These are phyloP conservation scores for Nadsonia fulvescens DNA, from an alignment of 805 yeast species.

Conservation along the genomic window DNA sequence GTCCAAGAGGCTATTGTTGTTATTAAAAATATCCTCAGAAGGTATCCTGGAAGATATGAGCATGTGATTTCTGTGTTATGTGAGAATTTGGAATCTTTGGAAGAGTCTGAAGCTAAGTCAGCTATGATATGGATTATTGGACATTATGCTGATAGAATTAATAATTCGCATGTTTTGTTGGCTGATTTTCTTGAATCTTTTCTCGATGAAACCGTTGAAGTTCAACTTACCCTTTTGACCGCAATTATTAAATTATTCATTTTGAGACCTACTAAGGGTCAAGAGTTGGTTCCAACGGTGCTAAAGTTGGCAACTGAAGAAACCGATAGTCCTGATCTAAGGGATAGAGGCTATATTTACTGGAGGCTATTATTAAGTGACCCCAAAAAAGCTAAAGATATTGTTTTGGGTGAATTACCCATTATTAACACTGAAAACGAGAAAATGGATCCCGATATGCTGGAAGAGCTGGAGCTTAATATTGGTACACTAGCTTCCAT, in stretches of 20 bases:
- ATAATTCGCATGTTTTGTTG: conserved; percentile 24
- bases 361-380: conserved; percentile 56
- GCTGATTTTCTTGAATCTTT: conserved; percentile 28
- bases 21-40: conserved; percentile 55
- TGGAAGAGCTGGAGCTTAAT: conserved; percentile 69
- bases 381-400: conserved; percentile 26
- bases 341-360: conserved; percentile 74
- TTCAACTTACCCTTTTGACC: conserved; percentile 56
- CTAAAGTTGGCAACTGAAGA: conserved; percentile 59
- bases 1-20: conserved; percentile 70
- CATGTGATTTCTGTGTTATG: conserved; percentile 26
- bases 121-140: conserved; percentile 78
- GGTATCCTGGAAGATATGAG: conserved; percentile 49
- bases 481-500: conserved; percentile 73
- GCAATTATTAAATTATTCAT: conserved; percentile 57
- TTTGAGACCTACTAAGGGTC: conserved; percentile 34
- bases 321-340: conserved; percentile 61
- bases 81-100: conserved; percentile 30
- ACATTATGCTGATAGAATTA: conserved; percentile 36
- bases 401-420: conserved; percentile 48
- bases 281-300: conserved; percentile 36
- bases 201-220: conserved; percentile 49
- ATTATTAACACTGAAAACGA: conserved; percentile 49
- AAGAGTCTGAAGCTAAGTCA: conserved; percentile 63
- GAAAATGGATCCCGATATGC: conserved; percentile 43